Conservation (phyloP, 78 protist species). For the Dictyostelium intermedium region DNA sequence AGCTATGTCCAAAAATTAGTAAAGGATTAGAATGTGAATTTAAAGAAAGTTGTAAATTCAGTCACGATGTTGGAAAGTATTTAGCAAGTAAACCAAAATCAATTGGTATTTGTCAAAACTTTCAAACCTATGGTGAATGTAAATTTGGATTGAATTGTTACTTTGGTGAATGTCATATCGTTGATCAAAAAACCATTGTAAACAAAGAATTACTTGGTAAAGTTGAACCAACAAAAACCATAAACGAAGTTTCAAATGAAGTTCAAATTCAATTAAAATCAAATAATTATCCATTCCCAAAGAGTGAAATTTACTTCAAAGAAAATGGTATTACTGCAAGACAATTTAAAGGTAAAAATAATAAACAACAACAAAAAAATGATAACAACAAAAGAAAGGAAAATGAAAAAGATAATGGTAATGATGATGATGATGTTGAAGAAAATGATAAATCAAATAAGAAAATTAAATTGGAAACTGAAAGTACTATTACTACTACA, state of each 20-base stretch:
- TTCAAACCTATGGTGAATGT: slow-evolving; percentile 70
- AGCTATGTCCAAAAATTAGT: neutral
- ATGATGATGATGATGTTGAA: too few relatives aligned
- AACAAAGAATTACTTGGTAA: neutral
- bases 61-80: slow-evolving; percentile 57
- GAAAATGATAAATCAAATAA: neutral
- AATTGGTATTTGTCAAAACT: slow-evolving; percentile 33
- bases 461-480: neutral
- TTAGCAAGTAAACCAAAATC: slow-evolving; percentile 35
- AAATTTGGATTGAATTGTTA: slow-evolving; percentile 66
- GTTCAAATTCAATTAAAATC: neutral
- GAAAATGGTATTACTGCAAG: neutral
- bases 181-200: slow-evolving; percentile 5
- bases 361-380: neutral
- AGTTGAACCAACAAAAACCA: neutral
- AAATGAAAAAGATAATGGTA: neutral
- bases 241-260: slow-evolving; percentile 8
- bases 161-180: slow-evolving; percentile 64
- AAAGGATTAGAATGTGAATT: neutral
- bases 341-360: neutral
- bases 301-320: slow-evolving; percentile 2
- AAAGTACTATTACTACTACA: neutral
- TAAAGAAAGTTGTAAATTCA: slow-evolving; percentile 50
- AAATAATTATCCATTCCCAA: slow-evolving; percentile 2
- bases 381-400: neutral